These are phyloP conservation scores for Cyberlindnera japonica DNA, from an alignment of 805 yeast species.

Conservation along the genomic window DNA sequence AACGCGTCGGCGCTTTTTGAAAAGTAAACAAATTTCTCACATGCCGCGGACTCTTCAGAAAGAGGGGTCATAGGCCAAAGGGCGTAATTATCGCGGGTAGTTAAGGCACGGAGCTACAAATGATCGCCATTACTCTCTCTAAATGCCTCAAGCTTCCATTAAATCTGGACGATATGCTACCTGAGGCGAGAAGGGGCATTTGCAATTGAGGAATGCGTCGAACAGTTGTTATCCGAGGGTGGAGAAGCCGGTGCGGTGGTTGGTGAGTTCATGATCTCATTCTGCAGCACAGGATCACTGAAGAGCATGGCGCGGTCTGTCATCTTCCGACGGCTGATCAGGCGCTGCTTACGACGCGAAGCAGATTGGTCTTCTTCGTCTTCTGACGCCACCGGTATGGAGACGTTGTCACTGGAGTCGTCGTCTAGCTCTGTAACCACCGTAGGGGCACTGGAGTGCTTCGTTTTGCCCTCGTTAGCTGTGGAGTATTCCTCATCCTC, in stretches of 20 bases:
- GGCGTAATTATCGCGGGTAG: no score
- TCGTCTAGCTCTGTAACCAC: constrained; percentile 8
- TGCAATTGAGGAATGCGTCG: constrained; percentile 29
- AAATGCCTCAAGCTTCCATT: no score
- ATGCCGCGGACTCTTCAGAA: background rate
- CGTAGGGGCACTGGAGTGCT: constrained; percentile 6
- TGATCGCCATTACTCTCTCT: no score
- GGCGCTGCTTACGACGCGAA: constrained; percentile 26
- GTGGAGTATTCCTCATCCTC: constrained; percentile 8
- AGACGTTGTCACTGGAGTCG: constrained; percentile 21
- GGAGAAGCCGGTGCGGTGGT: constrained; percentile 31
- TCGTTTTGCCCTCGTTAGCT: constrained; percentile 4
- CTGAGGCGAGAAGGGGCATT: constrained; percentile 22
- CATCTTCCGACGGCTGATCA: constrained; percentile 20
- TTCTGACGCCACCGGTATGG: constrained; percentile 25
- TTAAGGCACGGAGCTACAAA: no score
- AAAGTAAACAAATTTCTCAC: background rate
- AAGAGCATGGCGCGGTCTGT: constrained; percentile 2
- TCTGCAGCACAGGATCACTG: constrained; percentile 6
- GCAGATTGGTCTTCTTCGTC: constrained; percentile 22
- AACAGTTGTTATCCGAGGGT: constrained; percentile 30
- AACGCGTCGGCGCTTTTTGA: background rate
- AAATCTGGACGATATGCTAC: no score
- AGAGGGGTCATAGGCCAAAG: no score
- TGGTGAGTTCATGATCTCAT: constrained; percentile 23